Conservation (phyloP, 768 basidiomycete species). For the Naganishia vaughanmartiniae region DNA sequence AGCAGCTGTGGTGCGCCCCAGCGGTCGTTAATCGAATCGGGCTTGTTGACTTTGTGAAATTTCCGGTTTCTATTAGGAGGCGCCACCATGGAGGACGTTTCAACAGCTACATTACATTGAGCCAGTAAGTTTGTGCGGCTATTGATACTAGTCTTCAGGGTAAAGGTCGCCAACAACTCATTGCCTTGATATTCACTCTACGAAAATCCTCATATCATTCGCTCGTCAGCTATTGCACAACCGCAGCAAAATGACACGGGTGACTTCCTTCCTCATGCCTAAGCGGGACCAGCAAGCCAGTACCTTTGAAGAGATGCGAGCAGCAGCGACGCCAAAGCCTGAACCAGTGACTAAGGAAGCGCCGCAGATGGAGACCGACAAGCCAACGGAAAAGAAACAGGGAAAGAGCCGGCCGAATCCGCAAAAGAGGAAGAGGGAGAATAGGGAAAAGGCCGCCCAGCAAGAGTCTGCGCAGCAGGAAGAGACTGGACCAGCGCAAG, state of each 20-base stretch:
- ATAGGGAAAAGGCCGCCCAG: constrained; percentile 50
- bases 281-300: constrained; percentile 42
- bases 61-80: neutral
- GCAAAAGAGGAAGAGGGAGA: constrained; percentile 59
- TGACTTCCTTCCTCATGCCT: constrained; percentile 50
- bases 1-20: neutral
- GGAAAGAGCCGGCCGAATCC: constrained; percentile 56
- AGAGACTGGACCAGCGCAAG: constrained; percentile 29
- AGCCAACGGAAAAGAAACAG: constrained; percentile 21
- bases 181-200: too few species aligned
- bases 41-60: constrained; percentile 5
- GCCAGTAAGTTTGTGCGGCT: too few species aligned
- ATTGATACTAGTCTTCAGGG: too few species aligned
- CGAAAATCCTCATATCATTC: neutral
- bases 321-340: constrained; percentile 1
- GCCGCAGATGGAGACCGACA: constrained; percentile 24
- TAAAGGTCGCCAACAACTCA: too few species aligned
- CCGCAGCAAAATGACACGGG: constrained; percentile 41
- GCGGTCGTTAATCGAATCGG: neutral
- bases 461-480: constrained; percentile 23
- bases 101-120: too few species aligned
- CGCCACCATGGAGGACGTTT: too few species aligned
- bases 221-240: neutral
- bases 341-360: constrained; percentile 32
- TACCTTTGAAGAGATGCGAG: constrained; percentile 44